Base-by-base conservation (phyloP, 768 basidiomycete species). In the Holtermannia corniformis region DNA sequence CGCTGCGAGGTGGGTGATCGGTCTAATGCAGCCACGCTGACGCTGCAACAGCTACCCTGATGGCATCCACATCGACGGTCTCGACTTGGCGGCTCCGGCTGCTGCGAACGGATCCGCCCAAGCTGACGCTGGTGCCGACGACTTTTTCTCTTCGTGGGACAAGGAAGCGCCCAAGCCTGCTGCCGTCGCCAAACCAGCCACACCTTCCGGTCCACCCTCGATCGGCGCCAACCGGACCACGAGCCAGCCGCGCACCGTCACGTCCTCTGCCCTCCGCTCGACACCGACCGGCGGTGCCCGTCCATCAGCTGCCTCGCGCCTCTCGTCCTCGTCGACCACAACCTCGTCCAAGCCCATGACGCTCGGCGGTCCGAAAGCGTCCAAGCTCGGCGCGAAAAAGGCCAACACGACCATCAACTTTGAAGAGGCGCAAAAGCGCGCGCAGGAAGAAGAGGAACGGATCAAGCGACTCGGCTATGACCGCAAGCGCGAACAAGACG, bases 101-200 rank as follows among this genome's bases (percentile, higher is more conserved):
- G 53, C 66, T 19, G 46, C 66, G 3, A n/a, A n/a, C n/a, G n/a
- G n/a, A n/a, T 68, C 78, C 0, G 50, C 69, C 1, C 47, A 68
- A 14, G 54, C 60, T 14, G 64, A 67, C 1, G n/a, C 72, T 63
- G 25, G 55, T 13, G 52, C 58, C 3, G 92, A 95, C 7, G 92
- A 96, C 69, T 99, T 99, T 74, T 99, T 96, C 75, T 83, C 87
- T 44, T 86, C 87, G 23, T 97, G 93, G 92, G 90, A 92, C 58
- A 93, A 93, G 70, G 84, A 72, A 27, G 79, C 80, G 5, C 78
- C 80, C 1, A 61, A 64, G 41, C 77, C 80, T 13, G 42, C 65
- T 2, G 51, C 68, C 0, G n/a, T n/a, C n/a, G 55, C 68, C 22
- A 73, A 75, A 53, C 53, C 77, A 5, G 21, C 59, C 23, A 13